These are phyloP conservation scores for Euphrasia confusa DNA, from an alignment of 257 asterid genomes.

Conservation along the genomic window DNA sequence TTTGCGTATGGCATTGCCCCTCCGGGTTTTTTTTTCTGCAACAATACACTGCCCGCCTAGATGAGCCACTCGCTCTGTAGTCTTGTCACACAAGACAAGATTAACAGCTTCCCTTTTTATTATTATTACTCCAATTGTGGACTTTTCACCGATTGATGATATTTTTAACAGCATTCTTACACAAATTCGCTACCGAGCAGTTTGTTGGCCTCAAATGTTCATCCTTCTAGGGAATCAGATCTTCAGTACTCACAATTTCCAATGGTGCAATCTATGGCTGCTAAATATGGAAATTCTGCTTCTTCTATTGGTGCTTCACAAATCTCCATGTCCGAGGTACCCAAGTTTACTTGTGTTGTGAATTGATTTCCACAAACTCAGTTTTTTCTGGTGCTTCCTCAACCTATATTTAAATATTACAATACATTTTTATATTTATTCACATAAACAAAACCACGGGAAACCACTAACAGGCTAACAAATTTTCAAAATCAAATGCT, in stretches of 20 bases:
- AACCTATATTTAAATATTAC: not conserved
- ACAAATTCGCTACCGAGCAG: conserved; percentile 54
- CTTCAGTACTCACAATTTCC: conserved; percentile 57
- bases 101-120: no score
- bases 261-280: conserved; percentile 44
- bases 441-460: not conserved
- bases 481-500: not conserved
- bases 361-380: not conserved
- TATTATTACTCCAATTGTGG: not conserved
- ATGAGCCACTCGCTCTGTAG: no score
- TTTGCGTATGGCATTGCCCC: no score
- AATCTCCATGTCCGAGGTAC: conserved; percentile 73
- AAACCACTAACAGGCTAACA: not conserved
- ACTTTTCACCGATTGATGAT: conserved; percentile 18
- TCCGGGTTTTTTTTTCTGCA: no score
- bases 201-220: conserved; percentile 49
- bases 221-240: conserved; percentile 66
- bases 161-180: conserved; percentile 41
- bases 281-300: conserved; percentile 52
- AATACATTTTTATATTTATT: not conserved
- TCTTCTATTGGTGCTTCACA: conserved; percentile 52
- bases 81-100: no score
- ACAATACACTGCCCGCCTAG: no score
- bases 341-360: conserved; percentile 1
- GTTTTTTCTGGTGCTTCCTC: not conserved